Base-by-base conservation (phyloP, 768 basidiomycete genomes). In the Hygrophorus russula region DNA sequence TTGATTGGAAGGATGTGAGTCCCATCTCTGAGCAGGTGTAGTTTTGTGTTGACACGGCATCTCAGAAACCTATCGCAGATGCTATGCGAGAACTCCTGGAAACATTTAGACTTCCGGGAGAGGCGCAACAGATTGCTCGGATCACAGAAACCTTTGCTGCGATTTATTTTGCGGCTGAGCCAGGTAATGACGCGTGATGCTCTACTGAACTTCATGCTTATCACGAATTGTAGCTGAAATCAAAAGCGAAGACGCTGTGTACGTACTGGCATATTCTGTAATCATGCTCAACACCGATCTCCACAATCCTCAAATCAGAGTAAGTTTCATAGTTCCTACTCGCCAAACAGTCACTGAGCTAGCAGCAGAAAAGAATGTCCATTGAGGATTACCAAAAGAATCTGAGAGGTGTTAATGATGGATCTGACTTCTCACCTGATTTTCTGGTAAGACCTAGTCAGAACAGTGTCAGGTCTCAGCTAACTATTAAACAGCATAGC, bases 251-350 rank as follows among this genome's bases (percentile, higher is more conserved):
- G 96, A 98, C 57, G 88, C 94, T 4, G 87, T 89, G 14, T 93
- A 96, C 60, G 86, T 99, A 6, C 65, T 99, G 18, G 78, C 94
- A 1, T 99, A 82, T 60, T 97, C 96, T 0, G 82, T 99, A 47
- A 97, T 99, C 60, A 76, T 99, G 91, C 75, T 99, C 39, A 99
- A 99, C 62, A 99, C 96, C 6, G 96, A 99, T 64, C 77, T 80
- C 27, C 93, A 97, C 58, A 97, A 88, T 56, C 92, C 93, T 10
- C 91, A 96, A 70, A 76, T 93, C 48, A 67, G 87, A 57, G 90
- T 85, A 57, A 59, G 81, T 18, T 39, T 14, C 6, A 8, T 12
- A 13, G 9, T 29, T 36, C 1, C 15, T 29, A n/a, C 15, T 15
- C 14, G 34, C 10, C 9, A 9, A 9, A n/a, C 40, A 33, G 9